A percentile compares a stretch with the other conserved stretches of the same genome.
Conservation (phyloP, 2,329 filamentous ascomycete species). For the Penicillium sp. region DNA sequence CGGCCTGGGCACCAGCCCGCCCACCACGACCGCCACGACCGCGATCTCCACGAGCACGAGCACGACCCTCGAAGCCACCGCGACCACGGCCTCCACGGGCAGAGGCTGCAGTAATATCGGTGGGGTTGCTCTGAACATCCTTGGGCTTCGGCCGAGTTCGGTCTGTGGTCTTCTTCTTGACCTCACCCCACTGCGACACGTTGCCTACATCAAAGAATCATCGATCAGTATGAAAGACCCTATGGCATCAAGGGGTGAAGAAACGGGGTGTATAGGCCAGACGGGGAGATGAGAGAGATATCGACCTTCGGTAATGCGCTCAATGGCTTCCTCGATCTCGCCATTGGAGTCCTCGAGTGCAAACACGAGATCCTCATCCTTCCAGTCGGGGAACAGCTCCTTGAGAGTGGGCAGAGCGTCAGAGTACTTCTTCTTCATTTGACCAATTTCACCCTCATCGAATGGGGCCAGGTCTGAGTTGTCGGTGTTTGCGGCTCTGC, state of each 20-base stretch:
- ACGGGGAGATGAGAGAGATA: conserved; percentile 10
- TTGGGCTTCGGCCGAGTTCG: conserved; percentile 52
- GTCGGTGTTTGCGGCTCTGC: conserved; percentile 73
- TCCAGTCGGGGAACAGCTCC: conserved; percentile 95
- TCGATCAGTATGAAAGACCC: conserved; percentile 16
- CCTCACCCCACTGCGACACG: conserved; percentile 57
- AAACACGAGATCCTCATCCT: conserved; percentile 90
- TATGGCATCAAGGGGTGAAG: conserved; percentile 5
- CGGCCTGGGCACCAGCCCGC: conserved; percentile 43
- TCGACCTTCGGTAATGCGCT: conserved; percentile 56
- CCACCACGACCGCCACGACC: conserved; percentile 53
- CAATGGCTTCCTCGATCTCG: conserved; percentile 53
- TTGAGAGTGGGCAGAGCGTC: conserved; percentile 78
- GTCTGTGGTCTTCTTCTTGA: conserved; percentile 56
- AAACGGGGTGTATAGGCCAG: not conserved
- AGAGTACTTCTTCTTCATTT: conserved; percentile 89
- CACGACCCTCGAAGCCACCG: conserved; percentile 51
- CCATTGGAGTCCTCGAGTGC: conserved; percentile 76
- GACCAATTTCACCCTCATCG: conserved; percentile 84
- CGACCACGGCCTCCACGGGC: conserved; percentile 51
- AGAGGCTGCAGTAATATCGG: conserved; percentile 40
- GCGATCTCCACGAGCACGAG: conserved; percentile 53
- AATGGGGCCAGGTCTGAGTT: conserved; percentile 66
- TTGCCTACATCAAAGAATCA: conserved; percentile 43
- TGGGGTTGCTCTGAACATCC: conserved; percentile 43